Percentiles rank a stretch among this genome's conserved stretches.
These are phyloP conservation scores for Aspergillus cejpii DNA, from an alignment of 2,329 filamentous ascomycete species.

Conservation along the genomic window DNA sequence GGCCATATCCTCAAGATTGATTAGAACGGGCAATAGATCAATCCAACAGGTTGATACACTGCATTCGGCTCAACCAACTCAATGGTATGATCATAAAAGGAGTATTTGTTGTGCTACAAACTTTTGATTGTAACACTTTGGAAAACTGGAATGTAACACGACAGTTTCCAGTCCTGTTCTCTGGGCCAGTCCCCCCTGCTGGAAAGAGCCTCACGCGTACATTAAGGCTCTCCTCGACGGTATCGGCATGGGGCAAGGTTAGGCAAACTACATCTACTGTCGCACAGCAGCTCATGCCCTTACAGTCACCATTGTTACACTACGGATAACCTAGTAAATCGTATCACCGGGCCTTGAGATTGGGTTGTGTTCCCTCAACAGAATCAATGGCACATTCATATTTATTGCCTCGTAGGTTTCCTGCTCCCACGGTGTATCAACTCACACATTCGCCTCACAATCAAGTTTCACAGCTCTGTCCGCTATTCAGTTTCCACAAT, in stretches of 20 bases:
- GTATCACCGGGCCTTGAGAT: too few species aligned
- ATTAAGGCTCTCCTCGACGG: neutral
- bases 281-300: neutral
- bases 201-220: neutral
- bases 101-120: too few species aligned
- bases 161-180: neutral
- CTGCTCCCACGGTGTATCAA: too few species aligned
- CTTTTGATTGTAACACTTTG: neutral
- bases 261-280: neutral
- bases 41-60: neutral
- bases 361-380: too few species aligned
- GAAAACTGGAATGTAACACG: neutral
- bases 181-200: neutral
- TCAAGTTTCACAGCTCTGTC: too few species aligned
- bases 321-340: too few species aligned
- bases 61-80: neutral
- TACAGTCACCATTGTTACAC: neutral
- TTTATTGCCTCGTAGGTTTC: too few species aligned
- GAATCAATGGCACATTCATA: too few species aligned
- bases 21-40: conserved; percentile 3
- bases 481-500: neutral
- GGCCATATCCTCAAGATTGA: conserved; percentile 28
- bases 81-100: neutral
- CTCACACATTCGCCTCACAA: too few species aligned
- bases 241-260: neutral